Conservation (phyloP, 495 filamentous ascomycete species). For the Daldinia vernicosa region DNA sequence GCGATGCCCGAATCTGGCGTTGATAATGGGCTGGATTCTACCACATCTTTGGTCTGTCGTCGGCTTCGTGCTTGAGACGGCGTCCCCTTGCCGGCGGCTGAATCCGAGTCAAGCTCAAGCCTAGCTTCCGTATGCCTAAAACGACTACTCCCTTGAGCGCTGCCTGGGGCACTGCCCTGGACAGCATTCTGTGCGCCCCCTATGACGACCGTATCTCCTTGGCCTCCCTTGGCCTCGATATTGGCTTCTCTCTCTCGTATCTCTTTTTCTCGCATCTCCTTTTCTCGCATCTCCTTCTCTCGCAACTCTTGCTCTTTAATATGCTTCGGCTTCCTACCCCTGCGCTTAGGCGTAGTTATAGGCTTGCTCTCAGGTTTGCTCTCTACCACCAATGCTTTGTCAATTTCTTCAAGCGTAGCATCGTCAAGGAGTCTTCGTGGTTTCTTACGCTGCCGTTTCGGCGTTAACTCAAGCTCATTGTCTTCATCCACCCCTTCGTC, state of each 20-base stretch:
- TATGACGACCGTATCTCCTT: constrained; percentile 25
- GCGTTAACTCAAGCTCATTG: constrained; percentile 21
- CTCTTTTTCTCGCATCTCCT: background rate
- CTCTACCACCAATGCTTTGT: constrained; percentile 21
- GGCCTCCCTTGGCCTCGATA: constrained; percentile 8
- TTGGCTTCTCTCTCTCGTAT: background rate
- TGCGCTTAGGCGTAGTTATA: constrained; percentile 31
- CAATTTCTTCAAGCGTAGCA: constrained; percentile 29
- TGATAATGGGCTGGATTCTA: constrained; percentile 44
- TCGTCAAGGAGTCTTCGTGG: constrained; percentile 32
- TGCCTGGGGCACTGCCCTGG: constrained; percentile 22
- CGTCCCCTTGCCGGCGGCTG: constrained; percentile 29
- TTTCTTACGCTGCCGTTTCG: constrained; percentile 35
- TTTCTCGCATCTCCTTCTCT: background rate
- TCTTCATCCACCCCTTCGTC: constrained; percentile 14
- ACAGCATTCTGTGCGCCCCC: constrained; percentile 15
- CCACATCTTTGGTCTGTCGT: constrained; percentile 22
- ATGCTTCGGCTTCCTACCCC: constrained; percentile 43
- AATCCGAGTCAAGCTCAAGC: constrained; percentile 36
- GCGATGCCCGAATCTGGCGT: constrained; percentile 30
- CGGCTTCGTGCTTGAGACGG: constrained; percentile 35
- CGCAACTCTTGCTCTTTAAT: constrained; percentile 14
- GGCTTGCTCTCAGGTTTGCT: constrained; percentile 25
- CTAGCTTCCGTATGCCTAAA: constrained; percentile 44
- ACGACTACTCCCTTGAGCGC: constrained; percentile 14